A percentile compares a stretch with the other conserved stretches of the same genome.
These are phyloP conservation scores for Herpetomonas tarakana DNA, from an alignment of 208 protist genomes.

Conservation along the genomic window DNA sequence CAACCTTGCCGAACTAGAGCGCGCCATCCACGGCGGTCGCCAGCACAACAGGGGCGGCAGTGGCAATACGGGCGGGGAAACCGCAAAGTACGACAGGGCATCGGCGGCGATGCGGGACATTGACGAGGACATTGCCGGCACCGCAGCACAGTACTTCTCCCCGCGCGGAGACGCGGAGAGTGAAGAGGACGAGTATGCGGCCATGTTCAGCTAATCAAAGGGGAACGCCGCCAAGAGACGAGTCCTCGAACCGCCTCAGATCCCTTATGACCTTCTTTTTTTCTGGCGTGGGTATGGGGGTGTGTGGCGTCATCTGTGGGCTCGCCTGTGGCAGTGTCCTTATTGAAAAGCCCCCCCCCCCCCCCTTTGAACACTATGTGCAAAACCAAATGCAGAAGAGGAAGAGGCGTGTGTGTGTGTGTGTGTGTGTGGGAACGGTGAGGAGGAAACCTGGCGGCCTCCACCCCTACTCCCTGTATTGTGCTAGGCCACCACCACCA, in stretches of 20 bases:
- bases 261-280: too few species aligned
- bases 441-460: too few species aligned
- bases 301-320: too few species aligned
- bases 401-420: too few species aligned
- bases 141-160: constrained; percentile 40
- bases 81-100: not conserved
- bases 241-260: not conserved
- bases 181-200: constrained; percentile 9
- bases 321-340: too few species aligned
- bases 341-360: too few species aligned
- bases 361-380: too few species aligned
- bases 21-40: constrained; percentile 4
- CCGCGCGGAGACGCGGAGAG: constrained; percentile 23
- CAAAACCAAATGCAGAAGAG: too few species aligned
- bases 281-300: too few species aligned
- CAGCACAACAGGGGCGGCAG: not conserved
- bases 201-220: constrained; percentile 8
- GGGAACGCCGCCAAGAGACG: not conserved
- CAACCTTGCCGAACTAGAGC: not conserved
- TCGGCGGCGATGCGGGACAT: constrained; percentile 17
- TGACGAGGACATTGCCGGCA: constrained; percentile 26
- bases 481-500: too few species aligned
- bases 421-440: too few species aligned
- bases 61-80: not conserved
- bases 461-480: too few species aligned